phyloP scores from a whole-genome alignment of 768 basidiomycete species.

The Leccinum incarnatum region DNA sequence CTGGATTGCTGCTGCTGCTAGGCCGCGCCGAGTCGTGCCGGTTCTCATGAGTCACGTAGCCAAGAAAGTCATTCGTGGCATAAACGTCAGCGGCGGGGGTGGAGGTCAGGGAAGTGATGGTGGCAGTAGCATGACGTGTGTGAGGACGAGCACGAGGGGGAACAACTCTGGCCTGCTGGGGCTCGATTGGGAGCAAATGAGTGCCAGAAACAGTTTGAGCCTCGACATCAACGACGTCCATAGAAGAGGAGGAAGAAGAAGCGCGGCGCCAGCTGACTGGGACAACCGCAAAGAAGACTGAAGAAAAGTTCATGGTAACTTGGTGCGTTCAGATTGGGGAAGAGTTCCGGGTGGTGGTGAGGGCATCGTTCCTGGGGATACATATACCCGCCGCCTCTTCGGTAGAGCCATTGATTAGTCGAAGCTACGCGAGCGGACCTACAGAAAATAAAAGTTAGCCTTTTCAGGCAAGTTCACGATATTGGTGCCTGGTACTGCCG shows the following conservation, averaged over 20 bases:
- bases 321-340: background rate
- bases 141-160: conserved; percentile 1
- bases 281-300: background rate
- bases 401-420: background rate
- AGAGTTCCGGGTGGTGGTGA: background rate
- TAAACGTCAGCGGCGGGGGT: background rate
- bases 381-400: conserved; percentile 2
- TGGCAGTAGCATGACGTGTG: conserved; percentile 2
- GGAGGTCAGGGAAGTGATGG: background rate
- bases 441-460: conserved; percentile 2
- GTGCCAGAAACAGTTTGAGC: conserved; percentile 3
- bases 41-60: conserved; percentile 28
- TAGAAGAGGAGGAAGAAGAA: conserved; percentile 3
- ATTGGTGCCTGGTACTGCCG: background rate
- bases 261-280: conserved; percentile 16
- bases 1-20: background rate
- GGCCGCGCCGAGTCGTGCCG: conserved; percentile 25
- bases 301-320: background rate
- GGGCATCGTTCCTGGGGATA: background rate
- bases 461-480: background rate
- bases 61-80: conserved; percentile 29
- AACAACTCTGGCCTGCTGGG: conserved; percentile 6
- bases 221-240: conserved; percentile 8
- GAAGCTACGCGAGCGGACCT: no score
- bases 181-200: conserved; percentile 3